Conservation (phyloP, 148 eudicot species). For the Camellia japonica region DNA sequence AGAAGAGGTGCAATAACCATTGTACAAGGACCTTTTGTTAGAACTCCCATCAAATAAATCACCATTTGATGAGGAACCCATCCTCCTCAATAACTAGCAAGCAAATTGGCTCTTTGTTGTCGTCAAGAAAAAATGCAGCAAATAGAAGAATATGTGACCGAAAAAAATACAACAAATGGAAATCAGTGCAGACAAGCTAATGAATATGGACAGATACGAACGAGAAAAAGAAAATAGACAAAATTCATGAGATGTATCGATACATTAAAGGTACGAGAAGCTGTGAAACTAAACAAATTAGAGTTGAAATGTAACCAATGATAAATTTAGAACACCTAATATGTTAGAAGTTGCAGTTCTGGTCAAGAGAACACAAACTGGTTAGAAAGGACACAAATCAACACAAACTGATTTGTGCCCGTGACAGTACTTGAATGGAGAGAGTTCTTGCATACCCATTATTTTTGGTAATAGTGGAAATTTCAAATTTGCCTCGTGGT, state of each 20-base stretch:
- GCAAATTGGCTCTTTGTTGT: not conserved
- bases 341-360: not conserved
- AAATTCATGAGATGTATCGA: not conserved
- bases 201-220: not conserved
- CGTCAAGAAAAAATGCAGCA: not conserved
- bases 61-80: conserved; percentile 33
- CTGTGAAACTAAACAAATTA: not conserved
- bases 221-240: not conserved
- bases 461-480: too few relatives aligned
- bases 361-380: not conserved
- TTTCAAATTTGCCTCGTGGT: too few relatives aligned
- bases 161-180: not conserved
- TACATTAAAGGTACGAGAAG: not conserved
- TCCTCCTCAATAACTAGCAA: conserved; percentile 3
- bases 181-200: not conserved
- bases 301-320: too few relatives aligned
- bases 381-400: not conserved
- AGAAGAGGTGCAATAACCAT: conserved; percentile 27
- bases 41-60: conserved; percentile 22
- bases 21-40: conserved; percentile 33
- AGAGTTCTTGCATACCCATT: too few relatives aligned
- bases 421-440: too few relatives aligned
- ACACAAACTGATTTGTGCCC: not conserved
- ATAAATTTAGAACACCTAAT: not conserved
- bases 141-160: not conserved